Base-by-base conservation (phyloP, 1,139 yeast species). In the Candida labiduridarum region DNA sequence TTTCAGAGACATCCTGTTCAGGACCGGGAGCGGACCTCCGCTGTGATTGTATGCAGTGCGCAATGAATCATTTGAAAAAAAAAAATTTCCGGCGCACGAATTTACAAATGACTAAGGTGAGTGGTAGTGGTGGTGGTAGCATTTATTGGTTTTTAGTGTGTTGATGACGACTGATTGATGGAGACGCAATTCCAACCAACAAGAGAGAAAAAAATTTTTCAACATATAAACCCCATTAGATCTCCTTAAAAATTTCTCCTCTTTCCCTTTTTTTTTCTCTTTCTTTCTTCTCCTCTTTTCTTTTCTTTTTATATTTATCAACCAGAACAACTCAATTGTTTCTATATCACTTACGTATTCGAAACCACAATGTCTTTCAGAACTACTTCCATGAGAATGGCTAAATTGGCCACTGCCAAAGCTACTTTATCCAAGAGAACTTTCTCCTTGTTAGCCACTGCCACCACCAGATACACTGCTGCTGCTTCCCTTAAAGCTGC, bases 341-440 rank as follows among this genome's bases (percentile, higher is more conserved):
- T 25, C 12, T 42, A 27, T 34, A 34, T 12, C 18, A 35, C 25
- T 6, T 39, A 47, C 25, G 34, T 43, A 50, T 51, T 43, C 46
- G 45, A 44, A 31, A 41, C 34, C 18, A 52, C 19, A 57, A 83
- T 83, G 87, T 81, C 85, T 59, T 76, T 82, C 71, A 83, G 87
- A 83, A 76, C 74, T 74, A 75, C 83, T 62, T 76, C 87, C 60
- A 67, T 80, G 58, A 83, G 85, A 71, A 71, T 82, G 71, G 85
- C 87, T 61, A 81, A 83, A 69, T 70, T 74, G 61, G 85, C 85
- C 65, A 75, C 84, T 60, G 66, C 80, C 52, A 66, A 71, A 62
- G 78, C 82, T 57, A 62, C 76, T 59, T 78, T 74, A 64, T 76
- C 87, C 63, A 81, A 80, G 76, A 85, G 91, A 83, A 80, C 89